Evolutionary conservation across 2,329 filamentous ascomycete genomes (phyloP).

Genomic region (Alternaria triticimaculans): DNA sequence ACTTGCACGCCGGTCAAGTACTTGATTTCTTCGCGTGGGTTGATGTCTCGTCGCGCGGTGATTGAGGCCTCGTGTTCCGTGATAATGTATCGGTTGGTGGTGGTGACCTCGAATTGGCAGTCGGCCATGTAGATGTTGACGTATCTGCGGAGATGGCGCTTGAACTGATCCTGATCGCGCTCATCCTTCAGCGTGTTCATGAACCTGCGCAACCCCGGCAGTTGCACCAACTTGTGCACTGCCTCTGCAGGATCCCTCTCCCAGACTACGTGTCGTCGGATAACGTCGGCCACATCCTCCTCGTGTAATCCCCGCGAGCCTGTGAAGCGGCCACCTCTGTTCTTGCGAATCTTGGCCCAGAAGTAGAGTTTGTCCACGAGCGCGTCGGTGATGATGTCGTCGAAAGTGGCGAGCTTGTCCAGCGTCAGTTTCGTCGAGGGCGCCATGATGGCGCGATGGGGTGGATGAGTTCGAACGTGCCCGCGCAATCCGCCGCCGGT

Average conservation of each 20-base stretch:
- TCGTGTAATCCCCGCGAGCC: slow-evolving; percentile 79
- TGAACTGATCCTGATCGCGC: slow-evolving; percentile 86
- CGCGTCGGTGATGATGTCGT: slow-evolving; percentile 94
- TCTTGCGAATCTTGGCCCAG: slow-evolving; percentile 96
- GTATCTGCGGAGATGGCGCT: slow-evolving; percentile 85
- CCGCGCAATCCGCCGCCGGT: background rate
- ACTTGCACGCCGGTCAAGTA: slow-evolving; percentile 92
- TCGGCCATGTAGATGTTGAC: slow-evolving; percentile 91
- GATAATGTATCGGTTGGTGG: slow-evolving; percentile 94
- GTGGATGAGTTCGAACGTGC: background rate
- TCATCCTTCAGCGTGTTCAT: slow-evolving; percentile 70
- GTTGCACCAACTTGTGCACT: slow-evolving; percentile 73
- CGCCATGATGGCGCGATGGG: slow-evolving; percentile 46
- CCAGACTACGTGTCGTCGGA: slow-evolving; percentile 73
- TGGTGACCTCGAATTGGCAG: slow-evolving; percentile 91
- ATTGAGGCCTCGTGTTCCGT: slow-evolving; percentile 87
- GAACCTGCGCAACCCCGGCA: slow-evolving; percentile 78
- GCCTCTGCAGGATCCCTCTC: slow-evolving; percentile 74
- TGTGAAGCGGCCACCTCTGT: slow-evolving; percentile 82
- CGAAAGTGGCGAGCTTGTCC: slow-evolving; percentile 87
- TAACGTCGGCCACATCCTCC: slow-evolving; percentile 65
- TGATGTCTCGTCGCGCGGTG: slow-evolving; percentile 79
- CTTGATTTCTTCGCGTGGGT: slow-evolving; percentile 83
- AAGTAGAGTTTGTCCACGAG: slow-evolving; percentile 95
- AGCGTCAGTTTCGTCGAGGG: slow-evolving; percentile 77